Conservation (phyloP, 768 basidiomycete genomes). For the Rossbeevera mucosa region DNA sequence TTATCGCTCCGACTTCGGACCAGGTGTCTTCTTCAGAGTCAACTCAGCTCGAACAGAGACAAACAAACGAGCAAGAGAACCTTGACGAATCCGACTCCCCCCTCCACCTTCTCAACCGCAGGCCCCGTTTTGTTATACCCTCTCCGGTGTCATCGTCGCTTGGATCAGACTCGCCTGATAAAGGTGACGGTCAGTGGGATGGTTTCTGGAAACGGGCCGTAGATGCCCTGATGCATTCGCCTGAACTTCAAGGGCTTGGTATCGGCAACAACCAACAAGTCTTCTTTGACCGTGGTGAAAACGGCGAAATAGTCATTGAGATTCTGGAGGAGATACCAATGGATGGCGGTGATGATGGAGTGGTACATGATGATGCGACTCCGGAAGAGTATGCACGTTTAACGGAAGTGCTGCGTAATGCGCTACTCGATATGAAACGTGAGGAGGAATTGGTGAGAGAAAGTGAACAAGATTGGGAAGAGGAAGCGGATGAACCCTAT, state of each 20-base stretch:
- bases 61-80: constrained; percentile 25
- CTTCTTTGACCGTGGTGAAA: constrained; percentile 39
- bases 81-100: constrained; percentile 56
- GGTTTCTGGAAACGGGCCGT: constrained; percentile 27
- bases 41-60: constrained; percentile 29
- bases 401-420: constrained; percentile 48
- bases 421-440: constrained; percentile 46
- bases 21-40: constrained; percentile 22
- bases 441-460: constrained; percentile 25
- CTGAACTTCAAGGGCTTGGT: constrained; percentile 26
- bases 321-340: constrained; percentile 42
- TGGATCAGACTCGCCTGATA: constrained; percentile 14
- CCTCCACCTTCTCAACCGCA: constrained; percentile 42
- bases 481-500: constrained; percentile 30
- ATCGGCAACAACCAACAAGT: constrained; percentile 33
- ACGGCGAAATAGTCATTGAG: constrained; percentile 41
- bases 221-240: constrained; percentile 27
- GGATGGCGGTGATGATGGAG: constrained; percentile 26
- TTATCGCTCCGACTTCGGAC: constrained; percentile 38
- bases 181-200: constrained; percentile 16
- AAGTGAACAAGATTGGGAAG: constrained; percentile 21
- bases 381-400: constrained; percentile 41
- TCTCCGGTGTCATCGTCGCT: constrained; percentile 13
- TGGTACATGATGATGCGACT: constrained; percentile 28
- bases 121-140: constrained; percentile 47